phyloP scores from a whole-genome alignment of 192 early-diverging fungal species.

The Martensiomyces pterosporus region DNA sequence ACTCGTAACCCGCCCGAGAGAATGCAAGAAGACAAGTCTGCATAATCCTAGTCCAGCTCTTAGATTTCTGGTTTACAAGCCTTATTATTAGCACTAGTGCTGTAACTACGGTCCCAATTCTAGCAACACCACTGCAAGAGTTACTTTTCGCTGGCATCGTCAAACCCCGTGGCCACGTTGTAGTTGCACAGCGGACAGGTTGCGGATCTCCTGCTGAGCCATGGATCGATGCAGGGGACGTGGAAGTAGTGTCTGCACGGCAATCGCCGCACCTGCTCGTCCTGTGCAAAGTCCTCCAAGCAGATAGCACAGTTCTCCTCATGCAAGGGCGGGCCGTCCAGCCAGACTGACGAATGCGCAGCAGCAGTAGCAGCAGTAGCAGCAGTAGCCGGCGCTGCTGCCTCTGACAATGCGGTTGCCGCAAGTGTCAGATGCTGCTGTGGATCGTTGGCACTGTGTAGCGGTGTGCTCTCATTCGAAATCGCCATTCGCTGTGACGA shows the following conservation, averaged over 20 bases:
- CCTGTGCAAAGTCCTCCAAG: slow-evolving; percentile 34
- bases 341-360: too few species aligned
- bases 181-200: slow-evolving; percentile 47
- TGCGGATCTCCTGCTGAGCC: slow-evolving; percentile 25
- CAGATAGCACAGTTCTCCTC: slow-evolving; percentile 47
- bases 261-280: slow-evolving; percentile 35
- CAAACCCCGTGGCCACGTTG: slow-evolving; percentile 13
- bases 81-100: neutral
- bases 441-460: too few species aligned
- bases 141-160: neutral
- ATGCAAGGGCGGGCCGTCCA: slow-evolving; percentile 10
- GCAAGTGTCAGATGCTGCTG: too few species aligned
- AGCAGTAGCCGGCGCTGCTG: neutral
- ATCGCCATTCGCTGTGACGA: too few species aligned
- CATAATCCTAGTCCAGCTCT: too few species aligned
- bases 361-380: neutral
- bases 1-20: slow-evolving; percentile 7
- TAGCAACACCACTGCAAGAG: neutral
- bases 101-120: too few species aligned
- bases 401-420: too few species aligned
- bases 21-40: too few species aligned
- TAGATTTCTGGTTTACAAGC: neutral
- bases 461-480: too few species aligned
- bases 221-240: slow-evolving; percentile 38
- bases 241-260: slow-evolving; percentile 45